Conservation (phyloP, 139 green algal species). For the Chlorella sorokiniana region DNA sequence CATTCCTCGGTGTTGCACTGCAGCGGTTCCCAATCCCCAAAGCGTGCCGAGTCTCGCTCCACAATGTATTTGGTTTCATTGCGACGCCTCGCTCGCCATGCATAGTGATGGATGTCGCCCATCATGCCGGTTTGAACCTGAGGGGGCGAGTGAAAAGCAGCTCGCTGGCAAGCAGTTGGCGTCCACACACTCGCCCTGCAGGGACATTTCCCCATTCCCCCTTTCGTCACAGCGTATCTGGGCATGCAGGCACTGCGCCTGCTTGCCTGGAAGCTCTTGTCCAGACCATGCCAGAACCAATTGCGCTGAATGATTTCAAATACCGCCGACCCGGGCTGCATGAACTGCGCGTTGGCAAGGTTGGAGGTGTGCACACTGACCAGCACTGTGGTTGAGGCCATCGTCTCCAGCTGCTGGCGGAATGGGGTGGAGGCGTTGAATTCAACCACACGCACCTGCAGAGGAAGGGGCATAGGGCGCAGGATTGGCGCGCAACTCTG, state of each 20-base stretch:
- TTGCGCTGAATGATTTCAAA: constrained; percentile 88
- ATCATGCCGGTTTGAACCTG: constrained; percentile 75
- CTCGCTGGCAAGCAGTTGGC: not conserved
- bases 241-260: not conserved
- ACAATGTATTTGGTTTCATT: constrained; percentile 84
- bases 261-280: constrained; percentile 57
- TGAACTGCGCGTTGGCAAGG: constrained; percentile 82
- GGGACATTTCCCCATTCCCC: too few species aligned
- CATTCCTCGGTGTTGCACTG: constrained; percentile 82
- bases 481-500: not conserved
- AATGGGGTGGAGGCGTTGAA: constrained; percentile 65
- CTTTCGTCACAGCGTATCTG: not conserved
- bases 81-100: constrained; percentile 68
- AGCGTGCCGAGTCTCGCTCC: constrained; percentile 54
- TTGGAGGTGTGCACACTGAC: constrained; percentile 86
- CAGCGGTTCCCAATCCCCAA: constrained; percentile 68
- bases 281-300: constrained; percentile 78
- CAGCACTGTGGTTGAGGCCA: constrained; percentile 75
- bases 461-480: not conserved
- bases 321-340: constrained; percentile 76
- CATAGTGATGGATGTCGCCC: constrained; percentile 90
- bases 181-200: too few species aligned
- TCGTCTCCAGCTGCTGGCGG: constrained; percentile 75
- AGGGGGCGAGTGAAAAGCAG: not conserved
- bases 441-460: constrained; percentile 59